phyloP scores from a whole-genome alignment of 139 green algal genomes.

The Pleodorina starrii region DNA sequence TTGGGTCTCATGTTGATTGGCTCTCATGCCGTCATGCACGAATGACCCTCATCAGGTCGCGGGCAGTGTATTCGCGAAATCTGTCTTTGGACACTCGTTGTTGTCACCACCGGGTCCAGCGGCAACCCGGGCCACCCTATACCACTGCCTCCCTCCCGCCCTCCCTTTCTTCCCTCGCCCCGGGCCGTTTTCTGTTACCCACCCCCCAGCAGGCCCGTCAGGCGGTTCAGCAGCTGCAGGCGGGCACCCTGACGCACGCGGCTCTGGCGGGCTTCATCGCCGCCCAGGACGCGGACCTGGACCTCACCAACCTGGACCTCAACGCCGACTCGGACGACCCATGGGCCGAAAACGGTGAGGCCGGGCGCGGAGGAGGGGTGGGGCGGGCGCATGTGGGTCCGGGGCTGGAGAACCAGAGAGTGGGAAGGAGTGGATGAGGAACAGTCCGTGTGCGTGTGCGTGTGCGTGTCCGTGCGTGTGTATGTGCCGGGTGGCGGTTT shows the following conservation, averaged over 20 bases:
- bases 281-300: background rate
- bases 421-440: background rate
- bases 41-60: background rate
- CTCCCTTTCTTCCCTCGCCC: background rate
- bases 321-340: background rate
- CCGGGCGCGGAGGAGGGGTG: too few species aligned
- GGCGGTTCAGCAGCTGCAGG: slow-evolving; percentile 14
- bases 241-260: background rate
- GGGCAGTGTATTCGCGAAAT: background rate
- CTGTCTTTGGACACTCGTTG: background rate
- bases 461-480: background rate
- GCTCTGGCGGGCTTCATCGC: slow-evolving; percentile 1
- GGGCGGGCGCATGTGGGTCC: too few species aligned
- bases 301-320: background rate
- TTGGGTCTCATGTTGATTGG: too few species aligned
- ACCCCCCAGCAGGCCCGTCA: background rate
- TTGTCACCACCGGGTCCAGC: too few species aligned
- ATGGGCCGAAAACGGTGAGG: background rate
- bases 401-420: too few species aligned
- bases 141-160: too few species aligned
- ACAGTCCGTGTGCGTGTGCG: too few species aligned
- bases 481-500: background rate
- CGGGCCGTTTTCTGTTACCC: background rate
- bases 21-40: too few species aligned
- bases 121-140: too few species aligned